Conservation (phyloP, 306 rosid species). For the Trifolium subterraneum region DNA sequence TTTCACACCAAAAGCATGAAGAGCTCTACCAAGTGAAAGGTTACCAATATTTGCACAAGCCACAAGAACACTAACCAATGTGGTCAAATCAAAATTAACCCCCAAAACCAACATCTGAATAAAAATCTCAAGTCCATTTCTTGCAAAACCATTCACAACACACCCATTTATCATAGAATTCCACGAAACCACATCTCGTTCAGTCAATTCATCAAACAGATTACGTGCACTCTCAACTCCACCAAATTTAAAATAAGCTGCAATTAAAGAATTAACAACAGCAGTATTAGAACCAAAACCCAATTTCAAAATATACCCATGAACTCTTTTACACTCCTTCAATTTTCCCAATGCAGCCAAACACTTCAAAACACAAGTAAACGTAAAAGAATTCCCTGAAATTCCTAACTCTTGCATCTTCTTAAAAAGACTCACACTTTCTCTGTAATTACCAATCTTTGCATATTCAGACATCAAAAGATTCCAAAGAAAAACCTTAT, state of each 20-base stretch:
- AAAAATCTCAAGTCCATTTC: conserved; percentile 55
- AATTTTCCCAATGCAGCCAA: conserved; percentile 55
- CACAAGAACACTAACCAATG: conserved; percentile 64
- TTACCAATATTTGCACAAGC: conserved; percentile 65
- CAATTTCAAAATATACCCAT: conserved; percentile 61
- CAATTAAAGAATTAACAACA: conserved; percentile 60
- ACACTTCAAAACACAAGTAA: conserved; percentile 71
- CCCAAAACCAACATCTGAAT: conserved; percentile 53
- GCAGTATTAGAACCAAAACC: conserved; percentile 53
- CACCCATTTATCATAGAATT: conserved; percentile 83
- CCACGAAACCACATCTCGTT: conserved; percentile 75
- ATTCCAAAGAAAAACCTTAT: conserved; percentile 75
- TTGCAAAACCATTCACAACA: conserved; percentile 55
- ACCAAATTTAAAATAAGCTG: conserved; percentile 61
- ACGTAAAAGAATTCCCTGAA: conserved; percentile 60
- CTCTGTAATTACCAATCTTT: conserved; percentile 56
- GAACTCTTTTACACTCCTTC: conserved; percentile 59
- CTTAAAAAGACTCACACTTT: conserved; percentile 56
- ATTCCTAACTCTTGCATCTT: conserved; percentile 64
- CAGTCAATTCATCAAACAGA: conserved; percentile 74
- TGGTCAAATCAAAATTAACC: conserved; percentile 64
- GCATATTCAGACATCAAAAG: conserved; percentile 70
- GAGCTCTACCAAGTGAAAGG: conserved; percentile 58
- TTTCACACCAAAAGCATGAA: conserved; percentile 65
- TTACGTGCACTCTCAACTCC: conserved; percentile 63